Evolutionary conservation across 129 eudicot genomes (phyloP).

Genomic region (Saposhnikovia divaricata): DNA sequence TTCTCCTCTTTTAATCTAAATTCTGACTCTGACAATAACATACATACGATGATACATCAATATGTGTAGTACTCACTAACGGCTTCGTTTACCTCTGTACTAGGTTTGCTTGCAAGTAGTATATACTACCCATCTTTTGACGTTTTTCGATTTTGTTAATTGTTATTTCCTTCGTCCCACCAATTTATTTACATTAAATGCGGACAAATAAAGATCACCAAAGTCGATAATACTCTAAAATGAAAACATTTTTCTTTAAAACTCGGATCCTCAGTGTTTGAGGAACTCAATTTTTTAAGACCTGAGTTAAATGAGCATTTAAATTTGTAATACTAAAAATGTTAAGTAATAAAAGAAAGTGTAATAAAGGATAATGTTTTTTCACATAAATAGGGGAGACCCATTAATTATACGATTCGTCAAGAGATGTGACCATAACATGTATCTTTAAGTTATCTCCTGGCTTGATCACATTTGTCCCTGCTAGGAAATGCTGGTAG

Average conservation of each 20-base stretch:
- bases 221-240: no score
- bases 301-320: background rate
- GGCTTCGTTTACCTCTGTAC: background rate
- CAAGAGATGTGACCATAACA: background rate
- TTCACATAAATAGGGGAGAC: background rate
- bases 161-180: no score
- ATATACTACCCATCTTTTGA: background rate
- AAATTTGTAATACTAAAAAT: background rate
- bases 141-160: no score
- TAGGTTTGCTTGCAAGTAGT: background rate
- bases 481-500: background rate
- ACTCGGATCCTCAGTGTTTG: no score
- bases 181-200: no score
- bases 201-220: no score
- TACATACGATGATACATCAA: background rate
- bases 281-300: no score
- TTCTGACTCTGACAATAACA: background rate
- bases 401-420: background rate
- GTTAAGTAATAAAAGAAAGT: background rate
- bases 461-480: conserved; percentile 2
- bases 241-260: no score
- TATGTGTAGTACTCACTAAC: background rate
- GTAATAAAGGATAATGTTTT: no score
- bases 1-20: background rate
- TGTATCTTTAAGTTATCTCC: background rate